Percentiles rank a stretch among this genome's conserved stretches.
These are phyloP conservation scores for Rhizophagus prolifer DNA, from an alignment of 192 early-diverging fungal genomes.

Conservation along the genomic window DNA sequence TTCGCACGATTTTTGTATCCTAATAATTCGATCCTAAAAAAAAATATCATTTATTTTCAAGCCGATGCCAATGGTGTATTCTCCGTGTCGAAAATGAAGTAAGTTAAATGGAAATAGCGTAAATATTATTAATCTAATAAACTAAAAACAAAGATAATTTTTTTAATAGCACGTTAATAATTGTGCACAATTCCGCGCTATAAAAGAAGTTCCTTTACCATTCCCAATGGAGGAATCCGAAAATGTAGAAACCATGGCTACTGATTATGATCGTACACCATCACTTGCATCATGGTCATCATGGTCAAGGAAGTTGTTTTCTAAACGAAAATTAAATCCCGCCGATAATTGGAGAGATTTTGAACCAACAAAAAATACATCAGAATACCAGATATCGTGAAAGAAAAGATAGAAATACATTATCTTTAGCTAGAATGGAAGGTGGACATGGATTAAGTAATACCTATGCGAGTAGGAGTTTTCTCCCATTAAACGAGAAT, in stretches of 20 bases:
- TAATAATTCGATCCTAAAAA: not conserved
- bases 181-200: not conserved
- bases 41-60: conserved; percentile 15
- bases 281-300: not conserved
- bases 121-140: not conserved
- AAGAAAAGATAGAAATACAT: no score
- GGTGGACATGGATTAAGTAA: no score
- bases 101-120: not conserved
- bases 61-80: conserved; percentile 76
- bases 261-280: not conserved
- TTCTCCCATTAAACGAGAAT: not conserved
- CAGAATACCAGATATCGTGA: not conserved
- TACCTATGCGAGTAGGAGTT: not conserved
- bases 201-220: not conserved
- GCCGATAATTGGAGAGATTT: not conserved
- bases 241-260: not conserved
- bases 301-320: not conserved
- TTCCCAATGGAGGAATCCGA: not conserved
- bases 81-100: conserved; percentile 79
- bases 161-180: not conserved
- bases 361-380: not conserved
- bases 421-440: no score
- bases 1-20: not conserved
- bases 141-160: not conserved
- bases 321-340: not conserved